A percentile compares a stretch with the other conserved stretches of the same genome.
Evolutionary conservation across 331 rosid genomes (phyloP).

Genomic region (Pyrus hybrid): DNA sequence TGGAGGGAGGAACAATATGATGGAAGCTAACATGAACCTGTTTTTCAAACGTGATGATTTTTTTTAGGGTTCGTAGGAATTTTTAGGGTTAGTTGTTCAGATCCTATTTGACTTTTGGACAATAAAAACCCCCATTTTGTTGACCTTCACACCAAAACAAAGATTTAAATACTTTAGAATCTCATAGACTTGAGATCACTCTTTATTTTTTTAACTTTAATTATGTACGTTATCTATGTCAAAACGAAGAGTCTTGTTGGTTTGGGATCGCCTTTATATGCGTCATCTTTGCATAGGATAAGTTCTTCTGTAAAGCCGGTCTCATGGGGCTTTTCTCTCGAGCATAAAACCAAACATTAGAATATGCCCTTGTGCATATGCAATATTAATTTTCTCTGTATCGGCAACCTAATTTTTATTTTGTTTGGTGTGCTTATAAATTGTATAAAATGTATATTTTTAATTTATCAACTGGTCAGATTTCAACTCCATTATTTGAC

Average conservation of each 20-base stretch:
- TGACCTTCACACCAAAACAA: slow-evolving; percentile 26
- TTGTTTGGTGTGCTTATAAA: too few relatives aligned
- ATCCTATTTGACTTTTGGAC: slow-evolving; percentile 24
- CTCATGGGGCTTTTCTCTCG: not conserved
- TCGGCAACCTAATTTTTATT: not conserved
- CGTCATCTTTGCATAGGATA: not conserved
- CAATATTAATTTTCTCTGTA: not conserved
- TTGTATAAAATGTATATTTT: not conserved
- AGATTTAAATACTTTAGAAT: slow-evolving; percentile 21
- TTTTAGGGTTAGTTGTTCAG: slow-evolving; percentile 26
- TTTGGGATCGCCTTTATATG: too few relatives aligned
- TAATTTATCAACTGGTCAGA: not conserved
- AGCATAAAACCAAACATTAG: not conserved
- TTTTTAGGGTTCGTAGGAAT: slow-evolving; percentile 1
- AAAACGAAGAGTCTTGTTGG: too few relatives aligned
- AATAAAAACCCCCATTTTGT: slow-evolving; percentile 17
- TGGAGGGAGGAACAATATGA: slow-evolving; percentile 21
- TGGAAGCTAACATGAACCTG: slow-evolving; percentile 26
- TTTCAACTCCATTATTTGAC: slow-evolving; percentile 7
- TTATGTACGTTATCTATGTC: not conserved
- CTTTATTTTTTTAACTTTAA: not conserved
- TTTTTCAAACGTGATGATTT: slow-evolving; percentile 21
- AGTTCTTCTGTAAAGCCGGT: not conserved
- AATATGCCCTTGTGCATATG: not conserved
- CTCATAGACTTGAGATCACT: slow-evolving; percentile 33